Base-by-base conservation (phyloP, 2,329 filamentous ascomycete species). In the Phaeomoniella chlamydospora region DNA sequence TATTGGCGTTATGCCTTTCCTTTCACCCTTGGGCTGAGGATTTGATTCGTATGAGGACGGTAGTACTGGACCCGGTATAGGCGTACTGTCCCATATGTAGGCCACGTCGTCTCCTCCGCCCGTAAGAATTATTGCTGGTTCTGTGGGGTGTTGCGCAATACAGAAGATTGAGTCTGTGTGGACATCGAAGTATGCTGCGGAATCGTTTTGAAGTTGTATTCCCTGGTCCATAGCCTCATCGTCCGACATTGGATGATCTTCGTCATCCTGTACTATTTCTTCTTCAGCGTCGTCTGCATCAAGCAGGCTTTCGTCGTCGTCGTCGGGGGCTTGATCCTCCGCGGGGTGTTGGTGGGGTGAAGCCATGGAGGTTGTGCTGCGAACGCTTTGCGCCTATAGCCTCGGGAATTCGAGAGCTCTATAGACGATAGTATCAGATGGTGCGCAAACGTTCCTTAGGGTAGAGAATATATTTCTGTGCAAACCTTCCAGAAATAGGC, bases 161-260 rank as follows among this genome's bases (percentile, higher is more conserved):
- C 83, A 77, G 65, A 94, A 98, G 51, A 98, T 81, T 41, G 80
- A 87, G 68, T 94, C 86, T 48, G 77, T 80, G 64, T 94, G 85
- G 22, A 63, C 59, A 64, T 96, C 90, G 53, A 96, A 94, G 65
- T 93, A 88, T 41, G 85, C 88, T 45, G 79, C 68, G 45, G 85
- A 92, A 67, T 98, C 88, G 67, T 96, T 98, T 43, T 90, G 75
- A 4, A 96, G 68, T 30, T 74, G 62, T 30, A 94, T 75, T 55
- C 90, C 84, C 55, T 79, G 64, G 35, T 66, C 58, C 47, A 77
- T 70, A 17, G 65, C 62, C 22, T 65, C 61, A 36, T 71, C 68
- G 17, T 59, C 69, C 37, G 77, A 74, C 84, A 94, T 93, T 31
- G 73, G 73, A 37, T 83, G 69, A 54, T 93, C 70, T 36, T 57